Conservation (phyloP, 768 basidiomycete genomes). For the Lentinus tigrinus region DNA sequence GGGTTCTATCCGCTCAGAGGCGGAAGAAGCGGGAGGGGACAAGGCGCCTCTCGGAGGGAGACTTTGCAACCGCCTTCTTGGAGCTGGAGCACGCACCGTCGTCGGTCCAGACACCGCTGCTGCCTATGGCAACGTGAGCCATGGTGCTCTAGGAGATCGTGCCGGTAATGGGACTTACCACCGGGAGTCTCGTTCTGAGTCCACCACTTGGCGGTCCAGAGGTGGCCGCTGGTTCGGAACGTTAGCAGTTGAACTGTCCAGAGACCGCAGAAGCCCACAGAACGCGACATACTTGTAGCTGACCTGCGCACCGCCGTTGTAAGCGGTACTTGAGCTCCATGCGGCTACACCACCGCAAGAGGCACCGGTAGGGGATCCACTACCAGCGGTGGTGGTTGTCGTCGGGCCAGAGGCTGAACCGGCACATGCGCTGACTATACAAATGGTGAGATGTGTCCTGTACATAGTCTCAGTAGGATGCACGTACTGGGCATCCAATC, state of each 20-base stretch:
- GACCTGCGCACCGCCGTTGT: conserved; percentile 51
- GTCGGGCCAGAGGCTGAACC: conserved; percentile 30
- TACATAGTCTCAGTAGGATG: too few relatives aligned
- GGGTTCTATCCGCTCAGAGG: conserved; percentile 11
- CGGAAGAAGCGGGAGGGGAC: conserved; percentile 23
- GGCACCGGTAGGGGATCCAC: conserved; percentile 26
- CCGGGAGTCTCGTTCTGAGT: conserved; percentile 53
- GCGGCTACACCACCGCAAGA: conserved; percentile 49
- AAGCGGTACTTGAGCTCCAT: conserved; percentile 48
- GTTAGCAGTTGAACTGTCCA: conserved; percentile 1
- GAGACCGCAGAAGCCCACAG: neutral
- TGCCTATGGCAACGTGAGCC: conserved; percentile 33
- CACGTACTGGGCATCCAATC: conserved; percentile 66
- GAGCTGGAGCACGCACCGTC: conserved; percentile 46
- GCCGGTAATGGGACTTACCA: conserved; percentile 23
- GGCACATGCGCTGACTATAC: conserved; percentile 53
- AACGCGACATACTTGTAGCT: conserved; percentile 44
- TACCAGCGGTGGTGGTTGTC: conserved; percentile 11
- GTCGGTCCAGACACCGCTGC: conserved; percentile 55
- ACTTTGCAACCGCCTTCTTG: conserved; percentile 8
- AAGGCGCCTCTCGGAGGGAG: conserved; percentile 3
- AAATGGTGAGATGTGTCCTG: neutral
- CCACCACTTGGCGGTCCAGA: conserved; percentile 63
- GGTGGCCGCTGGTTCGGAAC: conserved; percentile 37
- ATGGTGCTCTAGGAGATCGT: neutral